Conservation (phyloP, 257 asterid species). For the Solanum dulcamara region DNA sequence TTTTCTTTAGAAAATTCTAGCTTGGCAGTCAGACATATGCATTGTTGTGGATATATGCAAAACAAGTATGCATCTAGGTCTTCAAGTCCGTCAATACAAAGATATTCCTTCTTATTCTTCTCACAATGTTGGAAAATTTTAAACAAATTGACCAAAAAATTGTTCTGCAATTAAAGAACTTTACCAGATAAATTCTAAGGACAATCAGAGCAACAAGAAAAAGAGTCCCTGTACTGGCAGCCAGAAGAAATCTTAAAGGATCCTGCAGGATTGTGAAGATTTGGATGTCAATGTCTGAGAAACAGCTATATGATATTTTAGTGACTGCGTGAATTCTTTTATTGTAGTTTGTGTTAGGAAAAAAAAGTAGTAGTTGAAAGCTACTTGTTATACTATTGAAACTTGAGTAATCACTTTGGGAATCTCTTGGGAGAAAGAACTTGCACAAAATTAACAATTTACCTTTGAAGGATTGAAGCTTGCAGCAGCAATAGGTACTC, state of each 20-base stretch:
- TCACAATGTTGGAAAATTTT: not conserved
- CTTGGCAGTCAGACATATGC: not conserved
- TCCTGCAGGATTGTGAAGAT: slow-evolving; percentile 40
- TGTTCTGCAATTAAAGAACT: not conserved
- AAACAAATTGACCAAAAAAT: not conserved
- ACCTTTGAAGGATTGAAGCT: slow-evolving; percentile 79
- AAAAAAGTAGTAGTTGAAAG: no score
- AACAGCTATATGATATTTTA: not conserved
- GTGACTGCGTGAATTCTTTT: not conserved
- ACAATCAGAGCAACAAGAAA: slow-evolving; percentile 70
- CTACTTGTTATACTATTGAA: not conserved
- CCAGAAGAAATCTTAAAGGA: slow-evolving; percentile 55
- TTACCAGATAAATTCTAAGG: slow-evolving; percentile 84
- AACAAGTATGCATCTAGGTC: not conserved
- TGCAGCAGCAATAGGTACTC: slow-evolving; percentile 86
- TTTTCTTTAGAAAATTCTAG: not conserved
- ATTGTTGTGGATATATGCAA: not conserved
- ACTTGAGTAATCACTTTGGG: not conserved
- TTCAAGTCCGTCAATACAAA: not conserved
- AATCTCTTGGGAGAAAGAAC: not conserved
- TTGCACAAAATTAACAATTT: not conserved
- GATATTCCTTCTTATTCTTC: not conserved
- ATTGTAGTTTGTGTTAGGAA: not conserved
- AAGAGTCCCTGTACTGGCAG: slow-evolving; percentile 81
- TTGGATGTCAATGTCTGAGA: not conserved